Conservation (phyloP, 164 flowering plant genomes). For the Vitis rupestris region DNA sequence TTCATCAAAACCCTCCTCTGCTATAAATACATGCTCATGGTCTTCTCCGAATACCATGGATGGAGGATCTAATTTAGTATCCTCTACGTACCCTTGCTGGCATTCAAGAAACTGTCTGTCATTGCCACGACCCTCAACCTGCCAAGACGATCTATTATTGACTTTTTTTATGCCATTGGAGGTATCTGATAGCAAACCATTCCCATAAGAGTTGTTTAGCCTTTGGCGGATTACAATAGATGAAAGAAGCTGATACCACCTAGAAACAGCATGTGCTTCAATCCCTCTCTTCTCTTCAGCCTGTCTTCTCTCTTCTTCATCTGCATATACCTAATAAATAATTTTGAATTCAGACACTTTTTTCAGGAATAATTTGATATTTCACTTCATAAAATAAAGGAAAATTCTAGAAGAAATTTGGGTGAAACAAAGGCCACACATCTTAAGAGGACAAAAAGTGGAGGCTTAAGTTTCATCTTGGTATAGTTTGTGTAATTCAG, state of each 20-base stretch:
- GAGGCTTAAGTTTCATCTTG: no score
- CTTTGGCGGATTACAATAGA: constrained; percentile 84
- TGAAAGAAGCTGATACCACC: constrained; percentile 96
- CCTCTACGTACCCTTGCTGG: constrained; percentile 13
- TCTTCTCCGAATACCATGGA: constrained; percentile 20
- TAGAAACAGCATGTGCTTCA: constrained; percentile 62
- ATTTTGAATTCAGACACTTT: not conserved
- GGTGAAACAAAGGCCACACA: not conserved
- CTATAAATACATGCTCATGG: constrained; percentile 75
- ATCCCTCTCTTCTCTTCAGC: constrained; percentile 72
- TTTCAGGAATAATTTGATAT: not conserved
- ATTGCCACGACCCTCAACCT: constrained; percentile 12
- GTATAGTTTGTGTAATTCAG: no score
- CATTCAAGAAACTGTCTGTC: constrained; percentile 8
- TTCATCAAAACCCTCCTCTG: constrained; percentile 56
- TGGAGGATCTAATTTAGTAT: constrained; percentile 7
- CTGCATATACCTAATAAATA: constrained; percentile 72
- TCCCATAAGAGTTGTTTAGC: constrained; percentile 54
- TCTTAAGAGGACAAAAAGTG: not conserved
- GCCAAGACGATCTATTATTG: constrained; percentile 3
- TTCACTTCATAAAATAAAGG: not conserved
- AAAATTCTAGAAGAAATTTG: not conserved
- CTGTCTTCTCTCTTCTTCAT: constrained; percentile 72
- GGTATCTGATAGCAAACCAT: constrained; percentile 21
- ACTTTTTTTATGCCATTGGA: constrained; percentile 7